Conservation (phyloP, 805 yeast species). For the Clavispora carvajalis region DNA sequence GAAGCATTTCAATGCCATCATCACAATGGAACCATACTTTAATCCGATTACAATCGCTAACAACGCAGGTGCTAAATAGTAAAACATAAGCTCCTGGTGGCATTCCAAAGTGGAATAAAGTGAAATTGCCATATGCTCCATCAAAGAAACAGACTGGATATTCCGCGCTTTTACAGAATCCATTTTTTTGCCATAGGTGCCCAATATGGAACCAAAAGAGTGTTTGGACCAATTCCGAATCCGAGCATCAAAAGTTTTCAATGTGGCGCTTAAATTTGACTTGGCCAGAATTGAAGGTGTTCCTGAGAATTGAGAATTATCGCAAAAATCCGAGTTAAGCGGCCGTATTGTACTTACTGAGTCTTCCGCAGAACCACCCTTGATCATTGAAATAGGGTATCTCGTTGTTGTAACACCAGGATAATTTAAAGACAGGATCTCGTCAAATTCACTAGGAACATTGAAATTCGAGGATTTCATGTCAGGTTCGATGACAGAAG, state of each 20-base stretch:
- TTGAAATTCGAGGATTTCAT: not conserved
- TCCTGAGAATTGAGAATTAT: not conserved
- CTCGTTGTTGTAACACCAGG: not conserved
- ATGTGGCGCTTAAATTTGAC: no score
- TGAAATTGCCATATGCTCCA: not conserved
- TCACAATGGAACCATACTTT: not conserved
- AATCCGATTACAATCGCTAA: not conserved
- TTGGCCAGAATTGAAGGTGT: not conserved
- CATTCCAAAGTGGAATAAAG: conserved; percentile 3
- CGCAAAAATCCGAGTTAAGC: not conserved
- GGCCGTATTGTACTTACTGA: not conserved
- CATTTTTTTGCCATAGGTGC: not conserved
- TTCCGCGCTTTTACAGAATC: not conserved
- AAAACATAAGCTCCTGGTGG: conserved; percentile 5
- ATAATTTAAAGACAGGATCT: not conserved
- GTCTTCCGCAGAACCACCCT: not conserved
- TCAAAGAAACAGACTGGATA: not conserved
- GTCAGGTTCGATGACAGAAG: conserved; percentile 3
- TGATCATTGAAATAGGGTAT: not conserved
- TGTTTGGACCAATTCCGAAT: not conserved
- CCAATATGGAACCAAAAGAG: not conserved
- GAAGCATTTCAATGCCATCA: not conserved
- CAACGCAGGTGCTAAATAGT: conserved; percentile 1
- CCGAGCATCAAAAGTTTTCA: not conserved
- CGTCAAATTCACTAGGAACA: not conserved